Conservation (phyloP, 495 filamentous ascomycete species). For the Penicillium turbatum region DNA sequence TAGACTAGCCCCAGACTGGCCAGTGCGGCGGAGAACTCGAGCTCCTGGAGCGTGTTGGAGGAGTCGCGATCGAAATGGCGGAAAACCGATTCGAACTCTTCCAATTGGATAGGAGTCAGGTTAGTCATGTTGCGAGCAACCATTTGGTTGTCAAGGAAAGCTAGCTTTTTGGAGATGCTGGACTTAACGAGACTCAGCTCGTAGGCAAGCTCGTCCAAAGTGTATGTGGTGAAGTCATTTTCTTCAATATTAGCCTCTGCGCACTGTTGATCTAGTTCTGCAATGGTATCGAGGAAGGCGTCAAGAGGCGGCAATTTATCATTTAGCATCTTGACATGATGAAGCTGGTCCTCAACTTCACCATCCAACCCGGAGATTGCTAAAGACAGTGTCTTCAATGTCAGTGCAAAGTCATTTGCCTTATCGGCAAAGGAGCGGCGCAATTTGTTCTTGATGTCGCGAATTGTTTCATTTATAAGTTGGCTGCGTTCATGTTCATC, state of each 20-base stretch:
- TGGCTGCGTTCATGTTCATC: conserved; percentile 83
- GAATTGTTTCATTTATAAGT: conserved; percentile 93
- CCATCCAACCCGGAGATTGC: conserved; percentile 93
- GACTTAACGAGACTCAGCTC: conserved; percentile 86
- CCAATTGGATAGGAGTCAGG: conserved; percentile 92
- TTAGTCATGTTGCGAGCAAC: conserved; percentile 99
- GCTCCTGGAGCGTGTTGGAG: conserved; percentile 83
- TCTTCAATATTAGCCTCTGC: conserved; percentile 97
- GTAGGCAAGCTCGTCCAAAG: conserved; percentile 91
- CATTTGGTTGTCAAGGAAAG: conserved; percentile 95
- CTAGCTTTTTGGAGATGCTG: conserved; percentile 88
- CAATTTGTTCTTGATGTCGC: conserved; percentile 96
- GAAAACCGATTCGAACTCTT: conserved; percentile 97
- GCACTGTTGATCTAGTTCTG: conserved; percentile 78
- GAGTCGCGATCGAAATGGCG: conserved; percentile 95
- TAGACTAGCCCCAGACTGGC: conserved; percentile 92
- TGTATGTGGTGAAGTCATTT: conserved; percentile 98
- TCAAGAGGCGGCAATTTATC: conserved; percentile 82
- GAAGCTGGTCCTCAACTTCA: conserved; percentile 88
- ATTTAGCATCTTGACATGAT: conserved; percentile 75
- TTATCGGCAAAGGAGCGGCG: conserved; percentile 90
- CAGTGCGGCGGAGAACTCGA: conserved; percentile 92
- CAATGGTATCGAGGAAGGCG: conserved; percentile 79
- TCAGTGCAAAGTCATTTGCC: conserved; percentile 93
- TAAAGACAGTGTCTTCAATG: conserved; percentile 86